These are phyloP conservation scores for Balakata baccata DNA, from an alignment of 345 rosid species.

Conservation along the genomic window DNA sequence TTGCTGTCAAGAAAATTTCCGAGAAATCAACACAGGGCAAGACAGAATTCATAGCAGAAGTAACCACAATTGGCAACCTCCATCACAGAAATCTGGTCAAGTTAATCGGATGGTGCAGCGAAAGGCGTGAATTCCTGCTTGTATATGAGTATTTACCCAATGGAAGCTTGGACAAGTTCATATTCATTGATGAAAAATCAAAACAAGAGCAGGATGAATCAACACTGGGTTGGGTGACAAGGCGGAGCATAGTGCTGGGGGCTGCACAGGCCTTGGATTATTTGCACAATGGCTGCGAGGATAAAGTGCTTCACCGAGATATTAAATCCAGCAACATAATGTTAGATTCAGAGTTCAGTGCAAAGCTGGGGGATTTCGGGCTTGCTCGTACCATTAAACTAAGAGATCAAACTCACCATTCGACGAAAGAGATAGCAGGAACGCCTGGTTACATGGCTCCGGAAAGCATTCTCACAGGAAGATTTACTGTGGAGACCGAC, in stretches of 20 bases:
- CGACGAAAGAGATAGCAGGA: conserved; percentile 65
- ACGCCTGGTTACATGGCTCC: conserved; percentile 91
- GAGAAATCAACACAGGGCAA: conserved; percentile 64
- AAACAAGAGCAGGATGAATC: conserved; percentile 11
- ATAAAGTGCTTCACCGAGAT: conserved; percentile 65
- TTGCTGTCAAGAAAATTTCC: conserved; percentile 67
- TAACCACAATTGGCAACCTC: conserved; percentile 66
- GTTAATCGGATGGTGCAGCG: conserved; percentile 82
- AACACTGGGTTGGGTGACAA: conserved; percentile 49
- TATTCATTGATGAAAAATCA: conserved; percentile 24
- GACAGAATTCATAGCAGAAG: conserved; percentile 72
- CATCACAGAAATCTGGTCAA: conserved; percentile 65
- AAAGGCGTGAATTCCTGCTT: conserved; percentile 48
- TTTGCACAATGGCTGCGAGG: conserved; percentile 61
- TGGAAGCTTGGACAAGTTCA: conserved; percentile 57
- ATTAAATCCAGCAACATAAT: conserved; percentile 73
- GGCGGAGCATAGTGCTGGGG: conserved; percentile 46
- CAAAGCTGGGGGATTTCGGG: conserved; percentile 65
- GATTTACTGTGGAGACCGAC: conserved; percentile 63
- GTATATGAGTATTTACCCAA: conserved; percentile 71
- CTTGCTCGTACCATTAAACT: conserved; percentile 57
- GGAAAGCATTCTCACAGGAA: conserved; percentile 49
- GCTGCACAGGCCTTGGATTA: conserved; percentile 65
- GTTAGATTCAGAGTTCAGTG: conserved; percentile 59
- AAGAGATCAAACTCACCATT: conserved; percentile 59